phyloP scores from a whole-genome alignment of 179 eudicot species.

The Actinidia arguta region DNA sequence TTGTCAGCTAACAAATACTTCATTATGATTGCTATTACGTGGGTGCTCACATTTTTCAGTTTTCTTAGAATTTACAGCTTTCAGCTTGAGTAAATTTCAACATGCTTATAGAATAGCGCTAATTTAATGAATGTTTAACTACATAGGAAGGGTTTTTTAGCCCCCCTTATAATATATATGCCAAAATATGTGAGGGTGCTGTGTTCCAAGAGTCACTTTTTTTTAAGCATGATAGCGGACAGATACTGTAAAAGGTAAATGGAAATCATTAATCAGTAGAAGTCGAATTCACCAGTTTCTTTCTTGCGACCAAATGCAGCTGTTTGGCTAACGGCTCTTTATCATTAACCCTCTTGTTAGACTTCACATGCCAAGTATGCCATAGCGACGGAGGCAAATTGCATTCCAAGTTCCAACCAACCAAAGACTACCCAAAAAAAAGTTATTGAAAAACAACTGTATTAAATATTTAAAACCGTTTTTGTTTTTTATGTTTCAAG shows the following conservation, averaged over 20 bases:
- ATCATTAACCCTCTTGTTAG: neutral
- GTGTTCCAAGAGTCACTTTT: too few relatives aligned
- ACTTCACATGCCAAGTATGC: neutral
- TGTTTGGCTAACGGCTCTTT: neutral
- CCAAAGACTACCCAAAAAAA: neutral
- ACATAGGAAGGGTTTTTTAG: too few relatives aligned
- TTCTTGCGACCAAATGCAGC: neutral
- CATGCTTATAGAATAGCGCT: too few relatives aligned
- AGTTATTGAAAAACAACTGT: neutral
- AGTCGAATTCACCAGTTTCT: neutral
- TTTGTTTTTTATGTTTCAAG: conserved; percentile 39
- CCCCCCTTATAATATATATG: too few relatives aligned
- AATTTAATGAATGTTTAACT: too few relatives aligned
- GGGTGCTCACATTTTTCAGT: too few relatives aligned
- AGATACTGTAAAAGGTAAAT: neutral
- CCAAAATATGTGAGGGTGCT: too few relatives aligned
- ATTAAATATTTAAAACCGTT: neutral
- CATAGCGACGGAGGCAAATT: neutral
- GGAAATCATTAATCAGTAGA: neutral
- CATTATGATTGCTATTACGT: too few relatives aligned
- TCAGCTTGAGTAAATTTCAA: too few relatives aligned
- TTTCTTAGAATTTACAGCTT: too few relatives aligned
- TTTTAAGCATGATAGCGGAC: neutral
- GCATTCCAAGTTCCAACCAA: neutral
- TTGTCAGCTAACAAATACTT: too few relatives aligned